These are phyloP conservation scores for Porogramme epimiltina DNA, from an alignment of 1,284 basidiomycete genomes.

Conservation along the genomic window DNA sequence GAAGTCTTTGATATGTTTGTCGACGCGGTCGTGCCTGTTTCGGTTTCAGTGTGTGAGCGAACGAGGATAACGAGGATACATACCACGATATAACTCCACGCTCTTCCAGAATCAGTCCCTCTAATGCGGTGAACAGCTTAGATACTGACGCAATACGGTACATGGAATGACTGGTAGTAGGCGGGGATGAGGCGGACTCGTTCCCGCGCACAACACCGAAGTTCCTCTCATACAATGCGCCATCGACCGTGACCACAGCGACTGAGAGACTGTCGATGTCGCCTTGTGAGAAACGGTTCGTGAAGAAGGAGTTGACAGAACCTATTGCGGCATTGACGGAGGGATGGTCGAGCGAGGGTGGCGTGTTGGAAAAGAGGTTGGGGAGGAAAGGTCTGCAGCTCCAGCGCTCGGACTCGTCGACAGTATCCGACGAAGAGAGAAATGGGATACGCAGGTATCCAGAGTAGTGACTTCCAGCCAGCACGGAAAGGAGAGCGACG, in stretches of 20 bases:
- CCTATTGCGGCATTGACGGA: slow-evolving; percentile 2
- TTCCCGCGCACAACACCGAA: slow-evolving; percentile 19
- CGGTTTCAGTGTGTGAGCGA: neutral
- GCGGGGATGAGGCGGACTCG: slow-evolving; percentile 10
- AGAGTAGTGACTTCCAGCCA: neutral
- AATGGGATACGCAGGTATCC: neutral
- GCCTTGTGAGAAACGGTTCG: slow-evolving; percentile 5
- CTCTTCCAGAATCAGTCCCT: slow-evolving; percentile 48
- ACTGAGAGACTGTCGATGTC: slow-evolving; percentile 22
- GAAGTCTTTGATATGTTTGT: slow-evolving; percentile 43
- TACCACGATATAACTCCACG: slow-evolving; percentile 44
- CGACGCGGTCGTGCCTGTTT: slow-evolving; percentile 44
- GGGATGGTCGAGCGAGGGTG: slow-evolving; percentile 2
- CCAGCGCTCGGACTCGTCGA: slow-evolving; percentile 5
- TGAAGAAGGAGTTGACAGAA: slow-evolving; percentile 4
- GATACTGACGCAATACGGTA: slow-evolving; percentile 44
- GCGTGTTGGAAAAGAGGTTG: slow-evolving; percentile 11
- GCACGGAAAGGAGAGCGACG: neutral
- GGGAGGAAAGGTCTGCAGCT: slow-evolving; percentile 17
- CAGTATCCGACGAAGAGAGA: neutral
- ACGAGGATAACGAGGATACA: neutral
- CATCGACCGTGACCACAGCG: slow-evolving; percentile 14
- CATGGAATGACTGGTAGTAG: slow-evolving; percentile 13
- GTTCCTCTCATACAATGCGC: slow-evolving; percentile 13
- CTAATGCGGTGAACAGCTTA: slow-evolving; percentile 48